Evolutionary conservation across 345 rosid genomes (phyloP).

Genomic region (Arabidopsis arenosa): DNA sequence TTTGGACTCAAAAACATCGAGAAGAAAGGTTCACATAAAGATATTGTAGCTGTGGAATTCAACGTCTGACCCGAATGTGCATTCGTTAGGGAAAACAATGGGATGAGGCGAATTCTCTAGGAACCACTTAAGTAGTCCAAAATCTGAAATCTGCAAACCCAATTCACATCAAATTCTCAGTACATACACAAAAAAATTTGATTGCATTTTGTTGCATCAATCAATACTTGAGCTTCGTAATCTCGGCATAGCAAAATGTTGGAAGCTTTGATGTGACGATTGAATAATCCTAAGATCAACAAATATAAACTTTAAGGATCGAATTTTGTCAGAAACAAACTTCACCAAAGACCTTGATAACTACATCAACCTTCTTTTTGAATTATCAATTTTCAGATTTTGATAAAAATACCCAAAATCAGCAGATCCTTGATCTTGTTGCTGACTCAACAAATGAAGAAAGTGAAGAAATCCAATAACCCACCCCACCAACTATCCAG

Average conservation of each 20-base stretch:
- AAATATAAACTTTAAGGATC: slow-evolving; percentile 23
- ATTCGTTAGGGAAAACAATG: slow-evolving; percentile 84
- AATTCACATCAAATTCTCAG: neutral
- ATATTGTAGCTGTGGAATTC: neutral
- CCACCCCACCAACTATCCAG: slow-evolving; percentile 24
- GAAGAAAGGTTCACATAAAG: neutral
- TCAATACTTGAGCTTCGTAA: slow-evolving; percentile 75
- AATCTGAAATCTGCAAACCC: slow-evolving; percentile 66
- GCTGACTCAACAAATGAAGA: slow-evolving; percentile 9
- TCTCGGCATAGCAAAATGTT: slow-evolving; percentile 78
- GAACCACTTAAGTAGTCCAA: slow-evolving; percentile 96
- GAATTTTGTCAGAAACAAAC: slow-evolving; percentile 19
- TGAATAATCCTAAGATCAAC: slow-evolving; percentile 60
- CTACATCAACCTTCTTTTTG: slow-evolving; percentile 17
- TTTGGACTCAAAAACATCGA: neutral
- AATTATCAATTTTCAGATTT: slow-evolving; percentile 37
- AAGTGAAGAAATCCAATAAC: slow-evolving; percentile 33
- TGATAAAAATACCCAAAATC: slow-evolving; percentile 36
- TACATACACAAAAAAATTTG: neutral
- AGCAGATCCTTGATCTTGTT: slow-evolving; percentile 30
- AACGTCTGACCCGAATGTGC: slow-evolving; percentile 83
- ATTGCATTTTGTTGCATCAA: neutral
- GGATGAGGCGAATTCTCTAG: slow-evolving; percentile 91
- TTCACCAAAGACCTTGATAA: slow-evolving; percentile 20
- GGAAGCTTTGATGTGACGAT: slow-evolving; percentile 91